Conservation (phyloP, 306 rosid genomes). For the Trifolium subterraneum region DNA sequence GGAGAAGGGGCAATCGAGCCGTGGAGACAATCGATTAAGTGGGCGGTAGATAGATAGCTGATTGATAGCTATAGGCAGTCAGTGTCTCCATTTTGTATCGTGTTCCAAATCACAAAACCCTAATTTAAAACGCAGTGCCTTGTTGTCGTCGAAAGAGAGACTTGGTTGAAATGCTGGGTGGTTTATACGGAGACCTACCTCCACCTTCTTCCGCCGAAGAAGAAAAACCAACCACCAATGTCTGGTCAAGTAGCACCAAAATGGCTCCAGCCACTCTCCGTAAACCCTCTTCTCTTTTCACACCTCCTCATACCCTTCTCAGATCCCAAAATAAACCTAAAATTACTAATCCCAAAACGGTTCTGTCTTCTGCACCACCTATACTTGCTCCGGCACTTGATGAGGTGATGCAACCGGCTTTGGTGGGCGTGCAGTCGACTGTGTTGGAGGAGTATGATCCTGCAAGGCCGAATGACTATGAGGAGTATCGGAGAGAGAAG, state of each 20-base stretch:
- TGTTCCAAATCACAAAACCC: background rate
- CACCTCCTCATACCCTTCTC: conserved; percentile 76
- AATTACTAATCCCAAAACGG: conserved; percentile 29
- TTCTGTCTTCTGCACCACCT: conserved; percentile 10
- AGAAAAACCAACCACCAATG: conserved; percentile 82
- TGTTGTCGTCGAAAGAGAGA: background rate
- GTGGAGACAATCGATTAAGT: no score
- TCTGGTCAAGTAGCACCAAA: conserved; percentile 90
- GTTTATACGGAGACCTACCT: conserved; percentile 95
- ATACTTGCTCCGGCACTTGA: conserved; percentile 36
- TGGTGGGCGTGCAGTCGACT: conserved; percentile 81
- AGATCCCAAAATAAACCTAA: conserved; percentile 69
- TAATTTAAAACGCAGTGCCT: background rate
- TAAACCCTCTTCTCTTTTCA: conserved; percentile 66
- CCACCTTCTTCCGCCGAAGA: conserved; percentile 96
- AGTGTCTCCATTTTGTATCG: no score
- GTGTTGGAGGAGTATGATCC: conserved; percentile 95
- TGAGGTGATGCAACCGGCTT: conserved; percentile 61
- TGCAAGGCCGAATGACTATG: conserved; percentile 92
- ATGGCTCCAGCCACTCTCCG: conserved; percentile 99
- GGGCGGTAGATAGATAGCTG: background rate
- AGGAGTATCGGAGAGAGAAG: conserved; percentile 85
- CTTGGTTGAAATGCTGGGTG: conserved; percentile 70
- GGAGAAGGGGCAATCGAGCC: no score
- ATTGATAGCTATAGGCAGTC: background rate